These are phyloP conservation scores for Kwoniella shivajii DNA, from an alignment of 1,284 basidiomycete species.

Conservation along the genomic window DNA sequence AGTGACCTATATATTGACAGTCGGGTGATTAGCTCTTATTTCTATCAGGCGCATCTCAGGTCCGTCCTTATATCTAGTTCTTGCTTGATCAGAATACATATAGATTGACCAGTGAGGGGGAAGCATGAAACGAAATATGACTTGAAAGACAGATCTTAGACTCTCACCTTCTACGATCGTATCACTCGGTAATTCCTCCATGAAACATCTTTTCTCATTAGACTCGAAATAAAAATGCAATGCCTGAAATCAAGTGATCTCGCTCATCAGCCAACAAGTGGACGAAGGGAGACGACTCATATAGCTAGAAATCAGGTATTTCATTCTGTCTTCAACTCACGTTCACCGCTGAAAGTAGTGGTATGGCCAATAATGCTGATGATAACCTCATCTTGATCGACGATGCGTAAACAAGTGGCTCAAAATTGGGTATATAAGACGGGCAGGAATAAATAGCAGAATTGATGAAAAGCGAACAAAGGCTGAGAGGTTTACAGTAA, in stretches of 20 bases:
- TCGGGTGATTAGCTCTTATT: background rate
- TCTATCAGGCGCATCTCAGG: background rate
- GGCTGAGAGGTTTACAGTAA: too few species aligned
- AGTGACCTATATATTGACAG: slow-evolving; percentile 68
- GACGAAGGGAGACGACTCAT: background rate
- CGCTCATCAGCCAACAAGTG: background rate
- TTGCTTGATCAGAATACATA: background rate
- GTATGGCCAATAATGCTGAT: slow-evolving; percentile 21
- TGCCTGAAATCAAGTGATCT: slow-evolving; percentile 50
- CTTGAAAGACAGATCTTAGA: background rate
- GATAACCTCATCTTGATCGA: slow-evolving; percentile 35
- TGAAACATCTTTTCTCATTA: slow-evolving; percentile 90
- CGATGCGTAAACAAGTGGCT: too few species aligned
- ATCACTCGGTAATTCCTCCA: slow-evolving; percentile 95
- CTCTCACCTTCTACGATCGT: slow-evolving; percentile 88
- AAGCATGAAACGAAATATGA: too few species aligned
- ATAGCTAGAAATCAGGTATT: background rate
- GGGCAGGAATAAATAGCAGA: too few species aligned
- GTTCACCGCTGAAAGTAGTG: slow-evolving; percentile 32
- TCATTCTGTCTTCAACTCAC: slow-evolving; percentile 26
- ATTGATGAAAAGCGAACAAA: too few species aligned
- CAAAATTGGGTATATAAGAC: too few species aligned
- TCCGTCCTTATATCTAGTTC: background rate
- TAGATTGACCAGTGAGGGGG: too few species aligned
- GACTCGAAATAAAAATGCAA: slow-evolving; percentile 91